Conservation (phyloP, 2,329 filamentous ascomycete species). For the Aspergillus amoenus region DNA sequence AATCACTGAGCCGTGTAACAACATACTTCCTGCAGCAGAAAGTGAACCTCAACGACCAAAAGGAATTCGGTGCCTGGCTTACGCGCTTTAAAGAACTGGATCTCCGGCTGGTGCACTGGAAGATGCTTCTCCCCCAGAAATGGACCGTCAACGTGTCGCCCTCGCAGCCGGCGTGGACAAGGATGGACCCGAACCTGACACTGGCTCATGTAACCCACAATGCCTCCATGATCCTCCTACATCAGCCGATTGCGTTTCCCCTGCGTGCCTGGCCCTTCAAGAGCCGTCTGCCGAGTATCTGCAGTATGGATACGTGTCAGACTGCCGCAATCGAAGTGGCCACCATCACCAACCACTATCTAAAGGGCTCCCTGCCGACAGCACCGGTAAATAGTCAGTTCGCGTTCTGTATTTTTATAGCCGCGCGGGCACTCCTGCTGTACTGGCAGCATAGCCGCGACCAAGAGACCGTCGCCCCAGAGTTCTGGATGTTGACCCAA, state of each 20-base stretch:
- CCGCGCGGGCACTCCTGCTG: constrained; percentile 23
- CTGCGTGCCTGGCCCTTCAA: constrained; percentile 29
- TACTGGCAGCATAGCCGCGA: constrained; percentile 4
- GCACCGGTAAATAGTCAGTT: constrained; percentile 38
- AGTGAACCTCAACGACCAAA: constrained; percentile 40
- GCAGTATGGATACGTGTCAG: constrained; percentile 52
- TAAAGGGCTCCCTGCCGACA: constrained; percentile 34
- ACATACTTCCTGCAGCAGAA: constrained; percentile 48
- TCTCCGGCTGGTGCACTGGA: constrained; percentile 49
- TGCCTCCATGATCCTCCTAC: constrained; percentile 51
- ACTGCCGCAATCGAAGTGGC: constrained; percentile 48
- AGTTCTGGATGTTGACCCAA: constrained; percentile 24
- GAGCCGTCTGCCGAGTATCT: constrained; percentile 44
- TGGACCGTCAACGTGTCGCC: constrained; percentile 34
- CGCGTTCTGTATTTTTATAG: constrained; percentile 49
- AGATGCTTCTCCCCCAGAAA: constrained; percentile 45
- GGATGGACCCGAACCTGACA: constrained; percentile 52
- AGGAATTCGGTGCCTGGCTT: constrained; percentile 47
- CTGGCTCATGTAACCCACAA: constrained; percentile 53
- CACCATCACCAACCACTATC: constrained; percentile 48
- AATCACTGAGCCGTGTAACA: constrained; percentile 47
- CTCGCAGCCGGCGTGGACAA: constrained; percentile 18
- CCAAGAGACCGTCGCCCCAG: constrained; percentile 16
- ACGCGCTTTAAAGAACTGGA: constrained; percentile 52
- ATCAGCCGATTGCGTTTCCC: constrained; percentile 51